Conservation (phyloP, 805 yeast species). For the Candida loeiensis region DNA sequence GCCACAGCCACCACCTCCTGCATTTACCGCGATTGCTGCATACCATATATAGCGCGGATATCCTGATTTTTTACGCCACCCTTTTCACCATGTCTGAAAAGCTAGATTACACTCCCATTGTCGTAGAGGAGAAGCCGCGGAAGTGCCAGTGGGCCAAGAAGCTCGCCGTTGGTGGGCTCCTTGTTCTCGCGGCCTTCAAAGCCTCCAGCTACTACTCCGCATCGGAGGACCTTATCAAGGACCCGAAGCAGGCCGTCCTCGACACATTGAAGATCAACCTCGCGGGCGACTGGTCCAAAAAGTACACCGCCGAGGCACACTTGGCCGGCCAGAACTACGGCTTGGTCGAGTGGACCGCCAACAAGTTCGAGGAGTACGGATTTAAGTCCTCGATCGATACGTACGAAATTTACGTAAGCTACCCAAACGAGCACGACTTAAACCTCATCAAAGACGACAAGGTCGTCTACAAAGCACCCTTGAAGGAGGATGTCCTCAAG, state of each 20-base stretch:
- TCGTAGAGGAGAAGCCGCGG: neutral
- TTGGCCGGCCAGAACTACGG: constrained; percentile 45
- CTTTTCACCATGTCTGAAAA: constrained; percentile 6
- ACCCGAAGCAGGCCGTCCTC: constrained; percentile 18
- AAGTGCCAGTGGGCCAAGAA: constrained; percentile 1
- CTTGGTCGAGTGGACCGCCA: constrained; percentile 48
- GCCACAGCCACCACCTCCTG: too few species aligned
- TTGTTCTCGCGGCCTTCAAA: neutral
- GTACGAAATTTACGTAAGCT: constrained; percentile 55
- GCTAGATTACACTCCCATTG: constrained; percentile 5
- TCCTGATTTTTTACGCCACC: constrained; percentile 1
- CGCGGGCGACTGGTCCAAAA: constrained; percentile 42
- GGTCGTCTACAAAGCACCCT: constrained; percentile 44
- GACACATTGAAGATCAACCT: constrained; percentile 32
- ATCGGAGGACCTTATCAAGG: constrained; percentile 5
- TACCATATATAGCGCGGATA: neutral
- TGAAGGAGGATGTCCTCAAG: constrained; percentile 46
- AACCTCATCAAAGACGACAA: constrained; percentile 29
- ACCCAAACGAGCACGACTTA: constrained; percentile 46
- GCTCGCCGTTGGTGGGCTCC: neutral
- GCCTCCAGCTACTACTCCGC: too few species aligned
- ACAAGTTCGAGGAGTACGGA: constrained; percentile 50
- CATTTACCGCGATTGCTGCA: neutral
- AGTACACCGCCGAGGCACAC: constrained; percentile 41
- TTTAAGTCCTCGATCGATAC: constrained; percentile 43